phyloP scores from a whole-genome alignment of 1,284 basidiomycete genomes.

The Tylopilus orsonianus region DNA sequence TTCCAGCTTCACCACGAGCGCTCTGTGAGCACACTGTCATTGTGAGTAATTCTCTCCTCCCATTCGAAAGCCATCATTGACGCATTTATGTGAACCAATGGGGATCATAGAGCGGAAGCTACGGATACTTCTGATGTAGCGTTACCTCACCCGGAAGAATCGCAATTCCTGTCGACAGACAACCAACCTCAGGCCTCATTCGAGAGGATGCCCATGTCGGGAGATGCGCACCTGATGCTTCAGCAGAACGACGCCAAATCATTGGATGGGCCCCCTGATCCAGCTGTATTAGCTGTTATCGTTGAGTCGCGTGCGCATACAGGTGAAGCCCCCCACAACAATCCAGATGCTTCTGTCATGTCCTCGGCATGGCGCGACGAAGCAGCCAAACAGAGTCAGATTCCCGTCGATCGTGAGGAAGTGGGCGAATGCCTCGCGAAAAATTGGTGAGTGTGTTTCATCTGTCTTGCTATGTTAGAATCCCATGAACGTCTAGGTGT shows the following conservation, averaged over 20 bases:
- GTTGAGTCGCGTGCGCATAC: background rate
- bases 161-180: background rate
- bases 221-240: background rate
- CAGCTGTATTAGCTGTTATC: background rate
- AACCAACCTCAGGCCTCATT: background rate
- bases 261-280: background rate
- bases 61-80: constrained; percentile 1
- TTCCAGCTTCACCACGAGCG: background rate
- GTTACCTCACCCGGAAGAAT: background rate
- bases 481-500: constrained; percentile 7
- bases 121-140: background rate
- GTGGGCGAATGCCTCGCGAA: background rate
- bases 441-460: constrained; percentile 4
- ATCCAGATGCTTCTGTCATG: background rate
- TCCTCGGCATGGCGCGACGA: background rate
- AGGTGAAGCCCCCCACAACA: background rate
- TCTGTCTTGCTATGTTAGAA: background rate
- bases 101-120: background rate
- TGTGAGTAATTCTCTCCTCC: constrained; percentile 3
- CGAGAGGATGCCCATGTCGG: background rate
- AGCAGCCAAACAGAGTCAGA: background rate
- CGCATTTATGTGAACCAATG: background rate
- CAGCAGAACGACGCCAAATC: background rate
- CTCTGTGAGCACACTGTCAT: background rate
- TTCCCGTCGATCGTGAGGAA: background rate